Evolutionary conservation across 495 filamentous ascomycete genomes (phyloP).

Genomic region (Pseudevernia furfuracea): DNA sequence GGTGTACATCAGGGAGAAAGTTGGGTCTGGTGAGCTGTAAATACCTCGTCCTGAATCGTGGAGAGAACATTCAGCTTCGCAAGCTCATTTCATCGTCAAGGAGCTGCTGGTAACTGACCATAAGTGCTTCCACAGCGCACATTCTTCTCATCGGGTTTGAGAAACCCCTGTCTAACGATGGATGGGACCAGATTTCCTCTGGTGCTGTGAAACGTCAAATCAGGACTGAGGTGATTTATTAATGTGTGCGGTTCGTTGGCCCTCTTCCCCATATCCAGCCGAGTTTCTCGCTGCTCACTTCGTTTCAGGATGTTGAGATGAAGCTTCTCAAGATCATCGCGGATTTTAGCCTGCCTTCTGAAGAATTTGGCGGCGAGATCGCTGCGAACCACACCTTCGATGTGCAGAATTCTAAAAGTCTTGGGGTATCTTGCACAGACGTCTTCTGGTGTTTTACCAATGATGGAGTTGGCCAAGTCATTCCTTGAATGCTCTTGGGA

Average conservation of each 20-base stretch:
- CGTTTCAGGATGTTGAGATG: slow-evolving; percentile 16
- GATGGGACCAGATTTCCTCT: slow-evolving; percentile 31
- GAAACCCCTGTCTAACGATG: slow-evolving; percentile 39
- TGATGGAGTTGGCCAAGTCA: not conserved
- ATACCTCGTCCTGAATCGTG: slow-evolving; percentile 24
- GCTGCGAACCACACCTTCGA: slow-evolving; percentile 34
- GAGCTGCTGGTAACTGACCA: slow-evolving; percentile 33
- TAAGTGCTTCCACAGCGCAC: slow-evolving; percentile 34
- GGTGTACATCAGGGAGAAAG: too few species aligned
- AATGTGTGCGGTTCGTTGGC: not conserved
- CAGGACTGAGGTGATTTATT: slow-evolving; percentile 6
- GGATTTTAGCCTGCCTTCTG: slow-evolving; percentile 26
- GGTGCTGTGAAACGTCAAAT: slow-evolving; percentile 36
- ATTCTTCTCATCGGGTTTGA: slow-evolving; percentile 31
- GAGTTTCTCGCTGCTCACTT: not conserved
- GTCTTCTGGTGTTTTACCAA: not conserved
- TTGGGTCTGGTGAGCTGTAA: slow-evolving; percentile 5
- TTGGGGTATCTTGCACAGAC: slow-evolving; percentile 26
- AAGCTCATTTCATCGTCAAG: slow-evolving; percentile 19
- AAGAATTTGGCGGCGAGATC: slow-evolving; percentile 31
- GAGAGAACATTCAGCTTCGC: slow-evolving; percentile 1
- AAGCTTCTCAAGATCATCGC: slow-evolving; percentile 29
- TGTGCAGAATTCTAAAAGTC: slow-evolving; percentile 35
- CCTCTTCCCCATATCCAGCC: not conserved
- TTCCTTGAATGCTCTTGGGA: not conserved